phyloP scores from a whole-genome alignment of 1,139 yeast genomes.

The Scheffersomyces quercinus region DNA sequence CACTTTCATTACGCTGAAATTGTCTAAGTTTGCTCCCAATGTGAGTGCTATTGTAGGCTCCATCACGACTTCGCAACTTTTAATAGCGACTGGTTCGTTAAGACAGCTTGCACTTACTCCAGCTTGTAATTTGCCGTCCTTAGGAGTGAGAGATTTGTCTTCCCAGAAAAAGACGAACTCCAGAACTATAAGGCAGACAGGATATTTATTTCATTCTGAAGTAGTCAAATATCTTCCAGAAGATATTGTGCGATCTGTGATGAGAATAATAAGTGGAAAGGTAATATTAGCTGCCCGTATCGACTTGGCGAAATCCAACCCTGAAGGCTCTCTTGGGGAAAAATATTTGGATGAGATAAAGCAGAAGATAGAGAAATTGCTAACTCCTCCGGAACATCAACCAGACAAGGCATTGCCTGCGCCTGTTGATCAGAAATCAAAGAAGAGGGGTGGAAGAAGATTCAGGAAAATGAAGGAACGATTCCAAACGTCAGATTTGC shows the following conservation, averaged over 20 bases:
- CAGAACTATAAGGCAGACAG: constrained; percentile 58
- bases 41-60: constrained; percentile 72
- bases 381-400: constrained; percentile 73
- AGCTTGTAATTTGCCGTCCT: constrained; percentile 77
- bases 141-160: constrained; percentile 66
- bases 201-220: constrained; percentile 58
- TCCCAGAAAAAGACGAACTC: constrained; percentile 21
- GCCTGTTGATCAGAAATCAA: constrained; percentile 76
- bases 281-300: constrained; percentile 81
- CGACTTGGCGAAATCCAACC: constrained; percentile 51
- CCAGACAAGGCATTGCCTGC: constrained; percentile 77
- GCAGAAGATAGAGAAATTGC: constrained; percentile 65
- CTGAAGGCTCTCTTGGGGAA: constrained; percentile 58
- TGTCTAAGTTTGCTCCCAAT: constrained; percentile 76
- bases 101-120: constrained; percentile 71
- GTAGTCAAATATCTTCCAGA: constrained; percentile 56
- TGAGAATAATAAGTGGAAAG: constrained; percentile 80
- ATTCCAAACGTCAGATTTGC: constrained; percentile 76
- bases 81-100: constrained; percentile 73
- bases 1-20: constrained; percentile 55
- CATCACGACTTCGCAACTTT: constrained; percentile 68
- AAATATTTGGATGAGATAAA: constrained; percentile 61
- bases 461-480: constrained; percentile 79
- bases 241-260: constrained; percentile 64
- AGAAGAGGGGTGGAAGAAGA: constrained; percentile 84